Conservation (phyloP, 1,139 yeast genomes). For the Geotrichum candidum region DNA sequence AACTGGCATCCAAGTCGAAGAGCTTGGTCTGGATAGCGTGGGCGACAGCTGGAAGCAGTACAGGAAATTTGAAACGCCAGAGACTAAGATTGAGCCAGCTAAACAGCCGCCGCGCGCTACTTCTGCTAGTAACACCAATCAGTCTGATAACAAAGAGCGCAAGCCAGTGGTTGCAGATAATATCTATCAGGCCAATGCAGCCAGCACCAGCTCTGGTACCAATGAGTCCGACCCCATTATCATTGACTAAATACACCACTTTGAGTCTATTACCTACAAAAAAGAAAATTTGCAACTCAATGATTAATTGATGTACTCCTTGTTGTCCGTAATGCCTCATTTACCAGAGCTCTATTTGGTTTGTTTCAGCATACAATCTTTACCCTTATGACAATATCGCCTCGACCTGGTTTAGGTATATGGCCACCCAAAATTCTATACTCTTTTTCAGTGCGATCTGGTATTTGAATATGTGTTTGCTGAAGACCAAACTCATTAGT, state of each 20-base stretch:
- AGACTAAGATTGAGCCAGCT: background rate
- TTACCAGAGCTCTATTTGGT: background rate
- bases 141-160: background rate
- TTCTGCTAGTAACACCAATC: background rate
- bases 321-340: too few relatives aligned
- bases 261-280: background rate
- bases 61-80: background rate
- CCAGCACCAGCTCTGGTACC: background rate
- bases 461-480: background rate
- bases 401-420: too few relatives aligned
- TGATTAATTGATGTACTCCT: too few relatives aligned
- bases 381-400: too few relatives aligned
- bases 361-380: background rate
- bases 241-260: background rate
- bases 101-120: background rate
- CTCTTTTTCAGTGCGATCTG: too few relatives aligned
- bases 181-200: conserved; percentile 1
- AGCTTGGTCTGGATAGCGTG: conserved; percentile 2
- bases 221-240: conserved; percentile 7
- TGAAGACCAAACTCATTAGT: background rate
- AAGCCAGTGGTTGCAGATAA: background rate
- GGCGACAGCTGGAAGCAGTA: background rate
- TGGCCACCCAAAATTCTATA: too few relatives aligned
- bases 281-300: background rate
- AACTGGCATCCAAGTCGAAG: conserved; percentile 16